A percentile compares a stretch with the other conserved stretches of the same genome.
Conservation (phyloP, 805 yeast genomes). For the Alloascoidea hylecoeti region DNA sequence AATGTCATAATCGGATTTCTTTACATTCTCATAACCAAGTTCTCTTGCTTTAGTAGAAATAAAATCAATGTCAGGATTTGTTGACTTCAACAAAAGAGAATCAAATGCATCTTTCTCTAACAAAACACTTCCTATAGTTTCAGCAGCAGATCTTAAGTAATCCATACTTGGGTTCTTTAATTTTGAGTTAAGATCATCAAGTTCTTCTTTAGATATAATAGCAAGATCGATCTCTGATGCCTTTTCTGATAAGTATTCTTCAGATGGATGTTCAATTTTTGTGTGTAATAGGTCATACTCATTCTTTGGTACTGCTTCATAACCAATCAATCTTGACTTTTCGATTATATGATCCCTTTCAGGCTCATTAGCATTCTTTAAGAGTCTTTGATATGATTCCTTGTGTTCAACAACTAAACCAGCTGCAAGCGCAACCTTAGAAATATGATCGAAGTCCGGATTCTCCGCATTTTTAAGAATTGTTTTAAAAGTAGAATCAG, state of each 20-base stretch:
- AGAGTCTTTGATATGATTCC: neutral
- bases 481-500: neutral
- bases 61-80: slow-evolving; percentile 3
- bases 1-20: neutral
- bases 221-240: slow-evolving; percentile 11
- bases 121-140: neutral
- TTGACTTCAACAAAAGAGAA: neutral
- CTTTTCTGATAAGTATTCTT: neutral
- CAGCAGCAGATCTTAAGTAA: slow-evolving; percentile 9
- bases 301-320: slow-evolving; percentile 8
- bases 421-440: slow-evolving; percentile 5
- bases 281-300: slow-evolving; percentile 6
- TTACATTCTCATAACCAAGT: neutral
- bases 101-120: neutral
- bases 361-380: slow-evolving; percentile 10
- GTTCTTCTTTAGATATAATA: slow-evolving; percentile 12
- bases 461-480: neutral
- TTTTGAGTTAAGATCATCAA: slow-evolving; percentile 5
- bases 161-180: slow-evolving; percentile 9
- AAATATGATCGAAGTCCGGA: slow-evolving; percentile 10
- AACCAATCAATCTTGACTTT: slow-evolving; percentile 8
- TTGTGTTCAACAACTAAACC: neutral
- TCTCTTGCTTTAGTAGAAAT: slow-evolving; percentile 3
- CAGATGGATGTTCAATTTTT: neutral
- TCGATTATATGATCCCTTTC: slow-evolving; percentile 11